Evolutionary conservation across 2,329 filamentous ascomycete species (phyloP).

Genomic region (Ophiosphaerella narmari): DNA sequence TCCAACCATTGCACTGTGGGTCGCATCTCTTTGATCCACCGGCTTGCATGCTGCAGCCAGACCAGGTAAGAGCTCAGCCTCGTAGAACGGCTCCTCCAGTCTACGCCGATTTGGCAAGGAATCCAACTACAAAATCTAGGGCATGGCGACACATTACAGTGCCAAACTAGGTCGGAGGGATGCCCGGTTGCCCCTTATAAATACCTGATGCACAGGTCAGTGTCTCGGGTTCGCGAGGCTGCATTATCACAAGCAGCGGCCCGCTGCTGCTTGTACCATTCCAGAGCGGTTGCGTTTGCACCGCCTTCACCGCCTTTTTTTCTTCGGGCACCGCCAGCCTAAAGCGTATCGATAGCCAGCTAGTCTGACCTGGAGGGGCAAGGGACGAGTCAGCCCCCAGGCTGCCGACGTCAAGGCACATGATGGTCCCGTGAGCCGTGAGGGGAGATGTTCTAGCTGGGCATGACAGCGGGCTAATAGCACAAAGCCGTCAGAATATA

Average conservation of each 20-base stretch:
- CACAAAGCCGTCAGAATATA: no score
- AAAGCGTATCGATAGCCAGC: constrained; percentile 37
- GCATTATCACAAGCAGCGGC: constrained; percentile 29
- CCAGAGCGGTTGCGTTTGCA: constrained; percentile 36
- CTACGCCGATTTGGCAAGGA: not conserved
- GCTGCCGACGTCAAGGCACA: constrained; percentile 30
- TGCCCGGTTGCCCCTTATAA: not conserved
- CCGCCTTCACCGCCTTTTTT: constrained; percentile 44
- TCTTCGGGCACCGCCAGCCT: constrained; percentile 25
- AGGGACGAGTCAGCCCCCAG: not conserved
- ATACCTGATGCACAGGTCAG: constrained; percentile 13
- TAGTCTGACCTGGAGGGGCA: constrained; percentile 26
- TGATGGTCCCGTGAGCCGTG: constrained; percentile 11
- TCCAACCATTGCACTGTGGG: constrained; percentile 26
- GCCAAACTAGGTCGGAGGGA: no score
- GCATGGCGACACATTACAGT: constrained; percentile 1
- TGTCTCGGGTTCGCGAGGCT: constrained; percentile 19
- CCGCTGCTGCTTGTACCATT: constrained; percentile 28
- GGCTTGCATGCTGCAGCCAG: constrained; percentile 22
- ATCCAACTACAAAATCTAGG: not conserved
- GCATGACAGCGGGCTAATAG: not conserved
- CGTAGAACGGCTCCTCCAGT: constrained; percentile 5
- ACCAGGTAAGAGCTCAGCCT: constrained; percentile 17
- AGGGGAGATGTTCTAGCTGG: constrained; percentile 21
- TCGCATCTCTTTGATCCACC: constrained; percentile 22